phyloP scores from a whole-genome alignment of 2,329 filamentous ascomycete genomes.

The Madurella mycetomatis region DNA sequence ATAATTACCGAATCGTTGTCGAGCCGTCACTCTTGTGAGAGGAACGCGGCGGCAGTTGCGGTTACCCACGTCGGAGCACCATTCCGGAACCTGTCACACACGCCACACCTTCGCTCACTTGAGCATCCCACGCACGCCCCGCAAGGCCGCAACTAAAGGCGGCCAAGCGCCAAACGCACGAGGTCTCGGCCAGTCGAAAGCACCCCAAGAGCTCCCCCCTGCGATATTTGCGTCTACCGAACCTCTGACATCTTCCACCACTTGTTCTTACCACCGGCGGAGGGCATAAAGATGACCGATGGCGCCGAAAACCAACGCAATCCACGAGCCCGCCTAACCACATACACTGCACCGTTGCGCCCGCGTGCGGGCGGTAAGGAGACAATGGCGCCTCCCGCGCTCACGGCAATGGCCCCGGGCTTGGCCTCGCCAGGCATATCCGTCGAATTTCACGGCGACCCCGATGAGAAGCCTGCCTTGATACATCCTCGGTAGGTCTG shows the following conservation, averaged over 20 bases:
- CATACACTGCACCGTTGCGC: conserved; percentile 15
- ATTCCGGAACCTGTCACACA: neutral
- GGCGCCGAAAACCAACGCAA: neutral
- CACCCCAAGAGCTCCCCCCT: neutral
- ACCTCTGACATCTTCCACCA: no score
- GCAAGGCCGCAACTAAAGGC: neutral
- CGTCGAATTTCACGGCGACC: conserved; percentile 33
- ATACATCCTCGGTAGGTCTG: conserved; percentile 41
- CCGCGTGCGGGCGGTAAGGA: conserved; percentile 9
- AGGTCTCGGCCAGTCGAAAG: neutral
- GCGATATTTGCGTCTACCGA: neutral
- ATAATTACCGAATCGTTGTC: no score
- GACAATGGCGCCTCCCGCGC: conserved; percentile 11
- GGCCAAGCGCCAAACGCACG: neutral
- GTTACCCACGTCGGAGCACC: no score
- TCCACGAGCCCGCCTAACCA: conserved; percentile 3
- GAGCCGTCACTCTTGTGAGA: no score
- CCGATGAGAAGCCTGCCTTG: conserved; percentile 30
- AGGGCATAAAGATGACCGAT: conserved; percentile 10
- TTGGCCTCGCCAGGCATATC: conserved; percentile 37
- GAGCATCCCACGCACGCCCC: neutral
- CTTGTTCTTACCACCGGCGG: neutral
- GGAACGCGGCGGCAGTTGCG: no score
- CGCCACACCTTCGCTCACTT: neutral
- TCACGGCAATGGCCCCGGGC: conserved; percentile 19